Base-by-base conservation (phyloP, 805 yeast genomes). In the Candida quercuum region DNA sequence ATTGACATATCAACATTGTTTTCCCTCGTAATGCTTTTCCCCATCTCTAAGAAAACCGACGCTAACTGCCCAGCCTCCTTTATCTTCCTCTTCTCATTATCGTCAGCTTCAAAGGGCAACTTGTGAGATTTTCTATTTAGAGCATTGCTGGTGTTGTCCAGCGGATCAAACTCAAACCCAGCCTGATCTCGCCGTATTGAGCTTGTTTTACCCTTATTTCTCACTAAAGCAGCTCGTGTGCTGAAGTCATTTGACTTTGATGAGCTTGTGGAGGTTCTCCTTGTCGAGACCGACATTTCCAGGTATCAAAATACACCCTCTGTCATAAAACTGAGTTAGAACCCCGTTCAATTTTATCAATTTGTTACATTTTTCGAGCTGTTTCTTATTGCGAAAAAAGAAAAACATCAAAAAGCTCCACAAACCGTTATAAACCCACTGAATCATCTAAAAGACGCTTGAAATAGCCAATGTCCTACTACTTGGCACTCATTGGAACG, bases 401-500 rank as follows among this genome's bases (percentile, higher is more conserved):
- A 21, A 28, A 28, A 16, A 18, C 17, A 32, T 21, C 22, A 28
- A 28, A 16, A 26, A 34, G 6, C 19, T 25, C 12, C 27, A 12
- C 38, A 39, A 22, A 11, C 27, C 39, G n/a, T n/a, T n/a, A n/a
- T n/a, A n/a, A n/a, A n/a, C n/a, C n/a, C n/a, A n/a, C n/a, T n/a
- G n/a, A n/a, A n/a, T n/a, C n/a, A n/a, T n/a, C n/a, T n/a, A n/a
- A n/a, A n/a, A n/a, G n/a, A n/a, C n/a, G n/a, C n/a, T n/a, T n/a
- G n/a, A n/a, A n/a, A n/a, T n/a, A n/a, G n/a, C 57, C 45, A 48
- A 78, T 83, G 80, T 83, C 95, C n/a, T 86, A 81, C 63, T 89
- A 88, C 59, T 78, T 93, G 52, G 83, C 94, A 4, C 81, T 93
- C 33, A 76, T 93, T 29, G 97, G 97, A 14, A 81, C 89, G 2